These are phyloP conservation scores for Chrysoporthe puriensis DNA, from an alignment of 2,329 filamentous ascomycete species.

Conservation along the genomic window DNA sequence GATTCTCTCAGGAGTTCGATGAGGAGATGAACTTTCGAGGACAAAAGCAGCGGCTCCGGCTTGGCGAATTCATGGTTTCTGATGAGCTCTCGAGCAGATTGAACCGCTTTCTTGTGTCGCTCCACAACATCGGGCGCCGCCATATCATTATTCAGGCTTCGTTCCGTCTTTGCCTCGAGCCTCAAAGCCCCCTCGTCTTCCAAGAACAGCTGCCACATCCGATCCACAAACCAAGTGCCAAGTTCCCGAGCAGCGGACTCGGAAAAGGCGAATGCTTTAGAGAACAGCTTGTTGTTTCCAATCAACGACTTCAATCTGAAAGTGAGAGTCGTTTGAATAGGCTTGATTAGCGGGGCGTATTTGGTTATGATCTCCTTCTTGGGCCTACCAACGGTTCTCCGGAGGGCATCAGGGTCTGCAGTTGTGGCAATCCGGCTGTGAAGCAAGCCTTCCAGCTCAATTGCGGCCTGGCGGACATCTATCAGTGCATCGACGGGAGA, in stretches of 20 bases:
- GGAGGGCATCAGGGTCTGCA: conserved; percentile 56
- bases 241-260: conserved; percentile 65
- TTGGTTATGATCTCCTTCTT: conserved; percentile 62
- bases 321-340: conserved; percentile 69
- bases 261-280: conserved; percentile 62
- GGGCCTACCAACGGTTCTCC: conserved; percentile 62
- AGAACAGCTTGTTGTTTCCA: conserved; percentile 50
- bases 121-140: conserved; percentile 48
- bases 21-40: conserved; percentile 73
- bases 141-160: conserved; percentile 27
- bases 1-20: conserved; percentile 61
- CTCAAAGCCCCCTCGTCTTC: conserved; percentile 64
- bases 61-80: conserved; percentile 50
- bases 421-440: conserved; percentile 83
- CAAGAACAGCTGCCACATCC: conserved; percentile 75
- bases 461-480: conserved; percentile 71
- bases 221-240: conserved; percentile 83
- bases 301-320: conserved; percentile 54
- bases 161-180: conserved; percentile 58
- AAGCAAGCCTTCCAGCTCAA: conserved; percentile 75
- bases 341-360: conserved; percentile 50
- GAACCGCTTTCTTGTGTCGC: conserved; percentile 58
- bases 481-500: conserved; percentile 86
- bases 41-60: conserved; percentile 53
- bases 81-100: conserved; percentile 61